A percentile compares a stretch with the other conserved stretches of the same genome.
These are phyloP conservation scores for Russula sp. DNA, from an alignment of 768 basidiomycete genomes.

Conservation along the genomic window DNA sequence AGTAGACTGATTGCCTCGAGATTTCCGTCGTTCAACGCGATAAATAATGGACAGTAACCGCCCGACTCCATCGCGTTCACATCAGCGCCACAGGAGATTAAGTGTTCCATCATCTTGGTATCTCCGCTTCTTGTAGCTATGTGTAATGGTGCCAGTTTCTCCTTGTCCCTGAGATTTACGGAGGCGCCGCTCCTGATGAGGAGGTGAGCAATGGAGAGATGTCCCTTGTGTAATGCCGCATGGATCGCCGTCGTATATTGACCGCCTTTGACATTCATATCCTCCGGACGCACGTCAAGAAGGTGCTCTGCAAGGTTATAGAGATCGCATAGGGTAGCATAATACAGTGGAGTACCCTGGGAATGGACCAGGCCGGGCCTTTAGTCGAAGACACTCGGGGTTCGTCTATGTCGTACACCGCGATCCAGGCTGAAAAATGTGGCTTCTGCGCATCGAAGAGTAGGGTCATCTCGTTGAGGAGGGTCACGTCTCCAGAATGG, in stretches of 20 bases:
- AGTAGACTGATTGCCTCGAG: too few species aligned
- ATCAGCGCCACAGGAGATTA: neutral
- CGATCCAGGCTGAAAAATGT: neutral
- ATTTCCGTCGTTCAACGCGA: neutral
- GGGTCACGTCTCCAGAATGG: too few species aligned
- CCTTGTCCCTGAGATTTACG: neutral
- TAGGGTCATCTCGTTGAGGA: neutral
- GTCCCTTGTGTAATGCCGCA: neutral
- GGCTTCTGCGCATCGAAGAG: neutral
- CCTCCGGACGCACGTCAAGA: neutral
- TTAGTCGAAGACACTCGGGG: too few species aligned
- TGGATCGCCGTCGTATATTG: neutral
- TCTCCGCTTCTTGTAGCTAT: neutral
- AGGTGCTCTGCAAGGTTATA: neutral
- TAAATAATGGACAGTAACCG: too few species aligned
- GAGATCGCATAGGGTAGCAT: neutral
- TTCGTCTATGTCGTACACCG: neutral
- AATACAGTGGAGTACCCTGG: neutral
- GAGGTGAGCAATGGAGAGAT: neutral
- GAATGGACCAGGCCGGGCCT: too few species aligned
- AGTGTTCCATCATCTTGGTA: neutral
- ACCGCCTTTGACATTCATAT: neutral
- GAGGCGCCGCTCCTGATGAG: neutral
- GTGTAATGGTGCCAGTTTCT: neutral
- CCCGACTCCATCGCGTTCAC: neutral